Evolutionary conservation across 768 basidiomycete species (phyloP).

Genomic region (Termitomyces sp.): DNA sequence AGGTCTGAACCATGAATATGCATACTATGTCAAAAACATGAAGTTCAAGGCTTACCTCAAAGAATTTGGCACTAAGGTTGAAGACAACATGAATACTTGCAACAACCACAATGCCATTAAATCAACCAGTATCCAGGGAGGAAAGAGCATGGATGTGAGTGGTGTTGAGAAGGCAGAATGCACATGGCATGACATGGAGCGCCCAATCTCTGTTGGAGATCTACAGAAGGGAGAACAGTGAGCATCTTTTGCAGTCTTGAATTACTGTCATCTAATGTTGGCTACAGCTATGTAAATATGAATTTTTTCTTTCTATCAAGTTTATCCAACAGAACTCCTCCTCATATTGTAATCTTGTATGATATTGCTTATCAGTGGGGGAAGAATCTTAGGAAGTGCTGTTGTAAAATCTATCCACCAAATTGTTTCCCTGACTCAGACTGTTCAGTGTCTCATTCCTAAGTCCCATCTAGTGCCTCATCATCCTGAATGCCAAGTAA

Average conservation of each 20-base stretch:
- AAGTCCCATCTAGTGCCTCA: constrained; percentile 9
- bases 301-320: constrained; percentile 23
- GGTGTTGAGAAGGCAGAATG: no score
- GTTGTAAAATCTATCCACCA: constrained; percentile 1
- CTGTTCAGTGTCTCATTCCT: constrained; percentile 20
- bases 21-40: constrained; percentile 1
- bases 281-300: constrained; percentile 15
- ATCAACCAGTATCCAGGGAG: no score
- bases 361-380: constrained; percentile 27
- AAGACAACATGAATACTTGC: no score
- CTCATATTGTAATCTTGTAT: constrained; percentile 17
- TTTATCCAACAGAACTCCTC: constrained; percentile 10
- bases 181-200: no score
- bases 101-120: no score
- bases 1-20: constrained; percentile 1
- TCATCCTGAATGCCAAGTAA: no score
- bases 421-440: background rate
- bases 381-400: constrained; percentile 17
- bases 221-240: no score
- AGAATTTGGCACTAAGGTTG: no score
- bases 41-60: constrained; percentile 8
- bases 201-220: no score
- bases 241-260: background rate
- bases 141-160: no score
- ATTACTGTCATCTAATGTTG: background rate